Evolutionary conservation across 1,139 yeast genomes (phyloP), one percentile per base, ranked within the genome.

Genomic region (Yamadazyma conglobata): DNA sequence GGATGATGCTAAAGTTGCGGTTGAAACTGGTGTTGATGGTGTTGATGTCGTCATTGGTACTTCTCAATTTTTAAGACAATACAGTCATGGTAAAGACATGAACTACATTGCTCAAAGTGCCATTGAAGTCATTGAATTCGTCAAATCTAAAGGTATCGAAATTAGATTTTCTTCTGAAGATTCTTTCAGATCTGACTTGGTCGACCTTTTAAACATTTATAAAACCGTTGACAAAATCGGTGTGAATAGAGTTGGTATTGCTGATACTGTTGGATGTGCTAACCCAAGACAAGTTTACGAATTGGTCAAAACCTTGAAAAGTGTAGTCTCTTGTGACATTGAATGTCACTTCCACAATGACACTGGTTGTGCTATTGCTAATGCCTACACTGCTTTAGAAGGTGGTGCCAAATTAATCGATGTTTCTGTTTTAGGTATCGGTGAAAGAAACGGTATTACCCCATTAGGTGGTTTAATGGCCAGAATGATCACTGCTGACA

Each of bases 401-500:
- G 79, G 75, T n/a, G 79, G 79, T 39, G 79, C 79, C 34, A 69
- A 67, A 50, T 66, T 64, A 46, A 71, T 73, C 31, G 79, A 73
- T 48, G 76, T 73, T 6, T 70, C 76, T 18, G 77, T 73, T 19
- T 63, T 73, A 51, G 79, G 79, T 32, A 73, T 73, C 37, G 79
- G 79, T 46, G 79, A 73, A 57, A 65, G 79, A 56, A 73, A 73
- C 48, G 79, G 79, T 40, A 73, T 73, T 45, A 74, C 77, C 20
- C 78, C 79, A 14, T 57, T 73, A 40, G 78, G 79, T 33, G 79
- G 77, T n/a, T 66, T 73, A 44, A 73, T 73, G 75, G 77, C 79
- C 23, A 60, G 79, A 50, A 73, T 73, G 79, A 73, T 73, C 43
- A 76, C 77, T 33, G 77, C 79, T 30, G 75, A 72, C 50, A 66